phyloP scores from a whole-genome alignment of 345 rosid species.

The Heritiera littoralis region DNA sequence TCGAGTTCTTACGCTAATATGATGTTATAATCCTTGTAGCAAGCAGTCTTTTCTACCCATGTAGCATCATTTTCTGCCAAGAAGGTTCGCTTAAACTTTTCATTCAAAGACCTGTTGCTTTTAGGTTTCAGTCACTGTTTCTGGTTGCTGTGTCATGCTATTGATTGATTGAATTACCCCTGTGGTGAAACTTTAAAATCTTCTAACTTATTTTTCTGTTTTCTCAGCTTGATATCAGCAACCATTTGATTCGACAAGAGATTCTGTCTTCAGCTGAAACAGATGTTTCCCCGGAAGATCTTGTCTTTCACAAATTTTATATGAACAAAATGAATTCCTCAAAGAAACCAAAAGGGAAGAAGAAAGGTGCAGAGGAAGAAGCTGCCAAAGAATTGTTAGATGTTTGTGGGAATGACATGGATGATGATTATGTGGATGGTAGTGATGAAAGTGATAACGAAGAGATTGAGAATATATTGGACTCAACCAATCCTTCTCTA shows the following conservation, averaged over 20 bases:
- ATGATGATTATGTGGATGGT: slow-evolving; percentile 58
- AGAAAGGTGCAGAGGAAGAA: slow-evolving; percentile 67
- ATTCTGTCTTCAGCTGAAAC: slow-evolving; percentile 80
- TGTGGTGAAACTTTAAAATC: neutral
- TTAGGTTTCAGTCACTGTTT: neutral
- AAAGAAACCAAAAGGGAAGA: slow-evolving; percentile 68
- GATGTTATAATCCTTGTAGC: neutral
- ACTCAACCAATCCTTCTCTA: slow-evolving; percentile 51
- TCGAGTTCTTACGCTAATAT: neutral
- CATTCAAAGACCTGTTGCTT: neutral
- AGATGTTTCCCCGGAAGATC: no score
- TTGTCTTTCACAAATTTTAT: no score
- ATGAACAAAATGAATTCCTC: slow-evolving; percentile 71
- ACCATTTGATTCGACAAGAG: slow-evolving; percentile 75
- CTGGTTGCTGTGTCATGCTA: neutral
- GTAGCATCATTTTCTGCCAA: slow-evolving; percentile 40
- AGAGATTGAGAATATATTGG: slow-evolving; percentile 71
- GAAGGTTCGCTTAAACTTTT: slow-evolving; percentile 51
- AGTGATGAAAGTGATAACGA: slow-evolving; percentile 91
- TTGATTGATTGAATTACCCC: neutral
- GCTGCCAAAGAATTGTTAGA: slow-evolving; percentile 75
- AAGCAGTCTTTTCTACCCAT: neutral
- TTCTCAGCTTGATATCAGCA: slow-evolving; percentile 74
- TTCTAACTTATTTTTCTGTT: neutral
- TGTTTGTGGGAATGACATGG: no score